Evolutionary conservation across 345 rosid species (phyloP).

Genomic region (Mercurialis annua): DNA sequence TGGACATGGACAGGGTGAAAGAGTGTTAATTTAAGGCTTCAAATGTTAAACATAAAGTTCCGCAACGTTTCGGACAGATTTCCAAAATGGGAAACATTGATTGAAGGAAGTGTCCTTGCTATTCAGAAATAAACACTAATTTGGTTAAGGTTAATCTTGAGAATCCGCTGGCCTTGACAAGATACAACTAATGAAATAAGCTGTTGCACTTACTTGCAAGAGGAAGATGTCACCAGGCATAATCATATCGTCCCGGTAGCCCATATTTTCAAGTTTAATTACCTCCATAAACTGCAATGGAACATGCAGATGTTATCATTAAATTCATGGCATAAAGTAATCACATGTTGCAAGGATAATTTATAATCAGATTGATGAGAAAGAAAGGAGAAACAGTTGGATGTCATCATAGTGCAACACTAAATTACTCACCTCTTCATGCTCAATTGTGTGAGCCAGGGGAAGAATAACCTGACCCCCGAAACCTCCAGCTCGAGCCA

Average conservation of each 20-base stretch:
- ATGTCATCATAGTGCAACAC: not conserved
- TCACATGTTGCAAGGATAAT: not conserved
- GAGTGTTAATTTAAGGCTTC: no score
- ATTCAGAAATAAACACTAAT: no score
- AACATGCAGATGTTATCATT: constrained; percentile 1
- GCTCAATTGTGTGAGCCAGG: constrained; percentile 88
- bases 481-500: constrained; percentile 76
- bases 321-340: not conserved
- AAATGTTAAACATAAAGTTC: no score
- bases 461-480: constrained; percentile 97
- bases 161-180: not conserved
- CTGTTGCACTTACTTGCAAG: constrained; percentile 61
- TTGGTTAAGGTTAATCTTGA: not conserved
- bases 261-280: constrained; percentile 84
- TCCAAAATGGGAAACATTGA: no score
- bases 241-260: constrained; percentile 80
- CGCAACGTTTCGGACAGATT: no score
- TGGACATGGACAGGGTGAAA: no score
- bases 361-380: not conserved
- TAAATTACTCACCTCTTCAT: constrained; percentile 72
- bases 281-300: constrained; percentile 77
- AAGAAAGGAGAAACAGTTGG: not conserved
- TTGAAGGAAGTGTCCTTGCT: no score
- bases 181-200: not conserved
- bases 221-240: constrained; percentile 87